These are phyloP conservation scores for Colletotrichum destructivum DNA, from an alignment of 2,329 filamentous ascomycete genomes.

Conservation along the genomic window DNA sequence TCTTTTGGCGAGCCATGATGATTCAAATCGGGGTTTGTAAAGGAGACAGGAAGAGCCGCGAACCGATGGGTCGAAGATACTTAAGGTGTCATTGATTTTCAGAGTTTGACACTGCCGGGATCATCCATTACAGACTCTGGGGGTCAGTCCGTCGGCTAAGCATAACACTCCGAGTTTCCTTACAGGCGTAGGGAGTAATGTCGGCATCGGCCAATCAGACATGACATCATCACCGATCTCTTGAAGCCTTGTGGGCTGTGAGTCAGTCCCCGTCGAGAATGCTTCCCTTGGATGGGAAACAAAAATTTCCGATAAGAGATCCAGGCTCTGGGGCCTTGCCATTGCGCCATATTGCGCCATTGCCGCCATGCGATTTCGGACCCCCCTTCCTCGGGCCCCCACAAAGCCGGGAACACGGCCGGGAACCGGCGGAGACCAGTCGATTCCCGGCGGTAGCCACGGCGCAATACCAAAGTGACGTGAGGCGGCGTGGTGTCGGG, in stretches of 20 bases:
- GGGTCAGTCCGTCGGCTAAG: not conserved
- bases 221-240: slow-evolving; percentile 9
- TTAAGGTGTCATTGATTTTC: slow-evolving; percentile 31
- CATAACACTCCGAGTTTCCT: slow-evolving; percentile 16
- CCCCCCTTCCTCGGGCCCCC: slow-evolving; percentile 16
- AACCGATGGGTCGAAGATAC: not conserved
- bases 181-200: not conserved
- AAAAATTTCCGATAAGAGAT: slow-evolving; percentile 24
- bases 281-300: slow-evolving; percentile 2
- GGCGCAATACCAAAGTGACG: no score
- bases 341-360: slow-evolving; percentile 42
- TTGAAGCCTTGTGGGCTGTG: not conserved
- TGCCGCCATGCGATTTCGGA: slow-evolving; percentile 30
- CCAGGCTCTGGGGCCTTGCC: slow-evolving; percentile 27
- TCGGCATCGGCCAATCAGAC: slow-evolving; percentile 24
- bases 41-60: slow-evolving; percentile 7
- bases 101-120: slow-evolving; percentile 18
- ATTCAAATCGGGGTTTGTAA: not conserved
- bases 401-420: slow-evolving; percentile 1
- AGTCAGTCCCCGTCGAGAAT: not conserved
- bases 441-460: not conserved
- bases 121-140: slow-evolving; percentile 21
- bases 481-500: no score
- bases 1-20: slow-evolving; percentile 29
- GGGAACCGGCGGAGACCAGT: slow-evolving; percentile 23